Evolutionary conservation across 2,329 filamentous ascomycete genomes (phyloP).

Genomic region (Pyrenophora graminea): DNA sequence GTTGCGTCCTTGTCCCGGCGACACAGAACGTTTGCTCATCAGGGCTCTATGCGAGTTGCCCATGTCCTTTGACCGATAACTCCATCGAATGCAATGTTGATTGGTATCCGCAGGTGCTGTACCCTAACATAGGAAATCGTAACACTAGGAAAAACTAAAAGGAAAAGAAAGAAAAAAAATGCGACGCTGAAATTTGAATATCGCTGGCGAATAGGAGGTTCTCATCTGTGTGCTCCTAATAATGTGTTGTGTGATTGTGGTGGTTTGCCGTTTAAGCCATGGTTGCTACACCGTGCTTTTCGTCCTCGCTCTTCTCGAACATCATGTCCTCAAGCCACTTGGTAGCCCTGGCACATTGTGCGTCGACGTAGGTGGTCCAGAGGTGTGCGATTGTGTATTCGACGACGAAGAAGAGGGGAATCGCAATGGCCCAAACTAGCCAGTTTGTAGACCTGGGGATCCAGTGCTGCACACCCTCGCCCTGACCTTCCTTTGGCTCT

Average conservation of each 20-base stretch:
- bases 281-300: conserved; percentile 34
- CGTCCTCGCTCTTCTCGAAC: conserved; percentile 52
- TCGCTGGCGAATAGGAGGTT: conserved; percentile 6
- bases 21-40: conserved; percentile 5
- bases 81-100: conserved; percentile 7
- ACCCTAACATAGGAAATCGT: conserved; percentile 10
- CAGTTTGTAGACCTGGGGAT: conserved; percentile 48
- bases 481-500: conserved; percentile 45
- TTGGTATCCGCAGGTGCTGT: conserved; percentile 11
- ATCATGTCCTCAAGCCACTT: conserved; percentile 55
- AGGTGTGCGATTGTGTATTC: conserved; percentile 55
- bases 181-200: background rate
- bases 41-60: conserved; percentile 1
- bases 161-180: background rate
- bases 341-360: conserved; percentile 55
- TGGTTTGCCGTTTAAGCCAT: conserved; percentile 24
- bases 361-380: conserved; percentile 59
- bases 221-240: conserved; percentile 9
- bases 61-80: conserved; percentile 1
- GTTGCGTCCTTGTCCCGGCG: background rate
- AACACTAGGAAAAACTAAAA: background rate
- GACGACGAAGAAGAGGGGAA: conserved; percentile 53
- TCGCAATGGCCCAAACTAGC: conserved; percentile 48
- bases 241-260: background rate
- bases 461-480: conserved; percentile 49